Evolutionary conservation across 805 yeast species (phyloP).

Genomic region (Saccharomyces kudriavzevii): DNA sequence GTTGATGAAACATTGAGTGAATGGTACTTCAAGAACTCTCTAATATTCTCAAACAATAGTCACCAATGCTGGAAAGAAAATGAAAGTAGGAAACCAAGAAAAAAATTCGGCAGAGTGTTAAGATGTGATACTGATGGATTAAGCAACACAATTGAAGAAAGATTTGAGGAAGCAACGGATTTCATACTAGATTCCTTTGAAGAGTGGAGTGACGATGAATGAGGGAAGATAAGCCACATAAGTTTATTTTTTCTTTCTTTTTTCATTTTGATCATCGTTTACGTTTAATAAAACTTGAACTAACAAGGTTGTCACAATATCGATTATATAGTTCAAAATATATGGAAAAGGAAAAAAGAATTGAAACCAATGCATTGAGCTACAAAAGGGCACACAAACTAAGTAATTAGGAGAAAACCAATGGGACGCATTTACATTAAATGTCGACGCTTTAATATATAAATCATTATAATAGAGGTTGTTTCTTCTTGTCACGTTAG

Average conservation of each 20-base stretch:
- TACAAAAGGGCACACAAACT: background rate
- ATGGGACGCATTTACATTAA: background rate
- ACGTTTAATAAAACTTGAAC: background rate
- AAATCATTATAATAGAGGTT: background rate
- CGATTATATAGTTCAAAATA: background rate
- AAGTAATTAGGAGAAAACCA: background rate
- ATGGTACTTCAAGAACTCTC: conserved; percentile 83
- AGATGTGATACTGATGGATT: conserved; percentile 65
- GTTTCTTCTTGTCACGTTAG: background rate
- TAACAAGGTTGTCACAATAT: background rate
- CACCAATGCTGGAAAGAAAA: conserved; percentile 75
- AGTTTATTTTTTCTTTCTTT: conserved; percentile 36
- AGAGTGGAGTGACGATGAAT: conserved; percentile 45
- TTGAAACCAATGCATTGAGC: background rate
- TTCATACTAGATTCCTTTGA: conserved; percentile 74
- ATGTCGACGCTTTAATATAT: background rate
- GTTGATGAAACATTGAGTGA: conserved; percentile 85
- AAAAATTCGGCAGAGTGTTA: conserved; percentile 84
- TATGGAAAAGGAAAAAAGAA: background rate
- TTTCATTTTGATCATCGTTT: background rate
- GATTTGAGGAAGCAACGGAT: conserved; percentile 79
- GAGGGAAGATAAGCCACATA: conserved; percentile 12
- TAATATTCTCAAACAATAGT: conserved; percentile 64
- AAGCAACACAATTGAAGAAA: conserved; percentile 67
- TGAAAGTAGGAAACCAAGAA: conserved; percentile 65